phyloP scores from a whole-genome alignment of 2,329 filamentous ascomycete genomes.

The Dactylellina drechsleri region DNA sequence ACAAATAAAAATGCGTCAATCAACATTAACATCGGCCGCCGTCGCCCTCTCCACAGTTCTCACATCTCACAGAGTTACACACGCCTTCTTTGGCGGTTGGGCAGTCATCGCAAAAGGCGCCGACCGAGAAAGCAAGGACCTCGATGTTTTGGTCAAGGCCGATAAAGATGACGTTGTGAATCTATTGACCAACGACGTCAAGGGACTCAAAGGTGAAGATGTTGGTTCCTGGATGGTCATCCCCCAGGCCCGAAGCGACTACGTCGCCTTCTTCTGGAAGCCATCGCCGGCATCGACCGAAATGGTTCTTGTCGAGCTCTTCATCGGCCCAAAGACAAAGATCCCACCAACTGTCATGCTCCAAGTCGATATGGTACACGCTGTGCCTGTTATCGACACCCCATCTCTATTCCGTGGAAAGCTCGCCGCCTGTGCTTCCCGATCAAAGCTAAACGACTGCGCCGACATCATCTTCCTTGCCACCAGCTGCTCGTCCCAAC shows the following conservation, averaged over 20 bases:
- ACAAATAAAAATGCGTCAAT: conserved; percentile 57
- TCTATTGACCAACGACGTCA: conserved; percentile 56
- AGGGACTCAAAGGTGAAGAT: conserved; percentile 53
- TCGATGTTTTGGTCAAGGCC: conserved; percentile 58
- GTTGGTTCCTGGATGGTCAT: conserved; percentile 58
- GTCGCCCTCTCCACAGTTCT: conserved; percentile 58
- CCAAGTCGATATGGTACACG: conserved; percentile 54
- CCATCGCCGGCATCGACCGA: conserved; percentile 48
- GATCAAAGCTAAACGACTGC: conserved; percentile 57
- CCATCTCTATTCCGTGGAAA: conserved; percentile 58
- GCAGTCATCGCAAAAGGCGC: conserved; percentile 58
- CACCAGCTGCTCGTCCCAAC: conserved; percentile 55
- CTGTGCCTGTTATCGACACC: conserved; percentile 57
- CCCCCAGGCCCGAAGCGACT: conserved; percentile 58
- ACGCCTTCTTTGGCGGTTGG: conserved; percentile 59
- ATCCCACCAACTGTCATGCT: conserved; percentile 54
- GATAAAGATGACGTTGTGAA: conserved; percentile 57
- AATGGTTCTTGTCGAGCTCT: conserved; percentile 59
- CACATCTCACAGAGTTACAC: conserved; percentile 58
- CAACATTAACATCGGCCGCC: conserved; percentile 58
- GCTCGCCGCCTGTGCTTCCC: conserved; percentile 57
- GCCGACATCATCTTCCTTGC: conserved; percentile 58
- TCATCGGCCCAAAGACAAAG: conserved; percentile 57
- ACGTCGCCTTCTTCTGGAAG: conserved; percentile 59
- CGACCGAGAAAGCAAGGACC: conserved; percentile 59